Evolutionary conservation across 202 grass and related monocot genomes (phyloP).

Genomic region (Setaria viridis): DNA sequence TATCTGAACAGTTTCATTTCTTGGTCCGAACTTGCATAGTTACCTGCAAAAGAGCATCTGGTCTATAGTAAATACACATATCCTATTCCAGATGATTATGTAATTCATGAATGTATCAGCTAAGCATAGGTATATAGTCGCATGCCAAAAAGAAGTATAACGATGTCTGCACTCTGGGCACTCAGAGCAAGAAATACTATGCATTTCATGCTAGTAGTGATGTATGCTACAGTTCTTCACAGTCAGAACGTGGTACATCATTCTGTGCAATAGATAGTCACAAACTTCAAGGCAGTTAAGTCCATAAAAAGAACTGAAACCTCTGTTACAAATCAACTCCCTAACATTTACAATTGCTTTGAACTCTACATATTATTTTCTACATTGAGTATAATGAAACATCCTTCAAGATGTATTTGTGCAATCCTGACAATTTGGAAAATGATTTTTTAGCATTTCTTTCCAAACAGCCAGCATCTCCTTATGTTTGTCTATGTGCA

Average conservation of each 20-base stretch:
- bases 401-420: not conserved
- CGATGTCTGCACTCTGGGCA: not conserved
- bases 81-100: not conserved
- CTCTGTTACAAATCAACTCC: not conserved
- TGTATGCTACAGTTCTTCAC: not conserved
- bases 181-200: not conserved
- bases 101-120: not conserved
- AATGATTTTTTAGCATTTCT: not conserved
- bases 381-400: not conserved
- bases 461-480: not conserved
- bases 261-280: not conserved
- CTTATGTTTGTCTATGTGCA: slow-evolving; percentile 35
- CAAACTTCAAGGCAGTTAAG: not conserved
- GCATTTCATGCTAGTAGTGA: slow-evolving; percentile 19
- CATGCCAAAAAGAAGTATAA: not conserved
- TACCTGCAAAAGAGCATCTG: not conserved
- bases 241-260: not conserved
- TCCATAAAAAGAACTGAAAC: not conserved
- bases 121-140: not conserved
- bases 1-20: not conserved
- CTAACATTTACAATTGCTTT: not conserved
- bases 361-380: not conserved
- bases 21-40: not conserved
- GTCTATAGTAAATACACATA: not conserved
- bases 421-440: not conserved